These are phyloP conservation scores for Candida qinlingensis DNA, from an alignment of 805 yeast genomes.

Conservation along the genomic window DNA sequence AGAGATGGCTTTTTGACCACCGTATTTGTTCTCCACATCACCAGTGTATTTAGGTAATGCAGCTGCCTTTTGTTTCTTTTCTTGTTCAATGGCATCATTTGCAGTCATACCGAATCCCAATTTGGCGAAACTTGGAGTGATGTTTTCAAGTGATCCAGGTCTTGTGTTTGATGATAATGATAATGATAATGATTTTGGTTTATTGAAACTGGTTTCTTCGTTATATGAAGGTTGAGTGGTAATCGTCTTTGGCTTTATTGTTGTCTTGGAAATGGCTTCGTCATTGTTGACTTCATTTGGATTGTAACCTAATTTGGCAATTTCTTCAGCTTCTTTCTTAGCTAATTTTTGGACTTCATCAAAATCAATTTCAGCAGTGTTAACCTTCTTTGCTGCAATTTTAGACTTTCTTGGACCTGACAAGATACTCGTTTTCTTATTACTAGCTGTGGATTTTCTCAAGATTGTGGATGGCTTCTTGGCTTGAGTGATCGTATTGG, in stretches of 20 bases:
- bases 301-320: conserved; percentile 37
- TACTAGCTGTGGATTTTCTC: conserved; percentile 23
- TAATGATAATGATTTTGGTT: background rate
- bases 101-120: conserved; percentile 88
- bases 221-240: conserved; percentile 20
- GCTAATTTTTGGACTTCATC: conserved; percentile 76
- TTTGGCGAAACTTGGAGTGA: conserved; percentile 70
- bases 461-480: conserved; percentile 26
- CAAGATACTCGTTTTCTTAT: conserved; percentile 38
- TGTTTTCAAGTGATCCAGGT: conserved; percentile 31
- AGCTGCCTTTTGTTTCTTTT: conserved; percentile 39
- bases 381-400: conserved; percentile 52
- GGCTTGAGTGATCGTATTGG: conserved; percentile 14
- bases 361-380: conserved; percentile 50
- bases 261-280: conserved; percentile 11
- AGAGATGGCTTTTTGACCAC: conserved; percentile 88
- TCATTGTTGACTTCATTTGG: conserved; percentile 25
- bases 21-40: conserved; percentile 70
- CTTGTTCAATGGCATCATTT: conserved; percentile 47
- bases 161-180: conserved; percentile 6
- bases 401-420: conserved; percentile 57
- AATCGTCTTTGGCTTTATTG: conserved; percentile 17
- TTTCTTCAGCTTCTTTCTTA: conserved; percentile 71
- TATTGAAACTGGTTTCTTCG: background rate
- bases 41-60: conserved; percentile 65